phyloP scores from a whole-genome alignment of 371 early-diverging fungal genomes.

The Mucor velutinosus region DNA sequence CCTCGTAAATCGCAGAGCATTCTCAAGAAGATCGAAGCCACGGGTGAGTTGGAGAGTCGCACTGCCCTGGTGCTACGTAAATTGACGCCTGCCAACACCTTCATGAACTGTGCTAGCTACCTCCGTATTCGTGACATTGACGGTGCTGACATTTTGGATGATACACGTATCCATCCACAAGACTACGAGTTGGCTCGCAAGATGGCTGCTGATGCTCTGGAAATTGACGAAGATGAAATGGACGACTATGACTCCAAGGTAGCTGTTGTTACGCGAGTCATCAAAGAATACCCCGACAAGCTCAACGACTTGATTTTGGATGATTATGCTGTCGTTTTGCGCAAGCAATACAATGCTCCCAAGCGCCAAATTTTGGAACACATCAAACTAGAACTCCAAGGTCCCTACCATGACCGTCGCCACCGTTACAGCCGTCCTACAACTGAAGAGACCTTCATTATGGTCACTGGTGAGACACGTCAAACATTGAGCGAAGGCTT shows the following conservation, averaged over 20 bases:
- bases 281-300: slow-evolving; percentile 76
- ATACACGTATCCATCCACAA: slow-evolving; percentile 94
- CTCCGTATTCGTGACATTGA: slow-evolving; percentile 73
- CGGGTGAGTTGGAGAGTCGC: slow-evolving; percentile 63
- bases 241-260: slow-evolving; percentile 67
- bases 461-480: slow-evolving; percentile 88
- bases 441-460: slow-evolving; percentile 73
- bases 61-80: slow-evolving; percentile 72
- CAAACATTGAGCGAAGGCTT: slow-evolving; percentile 67
- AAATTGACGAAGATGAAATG: slow-evolving; percentile 85
- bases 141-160: slow-evolving; percentile 82
- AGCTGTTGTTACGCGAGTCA: slow-evolving; percentile 74
- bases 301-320: slow-evolving; percentile 87
- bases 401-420: slow-evolving; percentile 83
- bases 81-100: slow-evolving; percentile 74
- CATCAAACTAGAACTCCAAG: slow-evolving; percentile 87
- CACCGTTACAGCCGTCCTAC: slow-evolving; percentile 62
- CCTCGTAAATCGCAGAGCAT: slow-evolving; percentile 88
- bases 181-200: slow-evolving; percentile 95
- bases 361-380: slow-evolving; percentile 82
- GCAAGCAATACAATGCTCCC: slow-evolving; percentile 68
- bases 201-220: slow-evolving; percentile 96
- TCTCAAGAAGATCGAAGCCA: slow-evolving; percentile 56
- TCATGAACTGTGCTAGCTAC: slow-evolving; percentile 94
- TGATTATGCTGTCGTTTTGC: slow-evolving; percentile 88